A percentile compares a stretch with the other conserved stretches of the same genome.
Conservation (phyloP, 768 basidiomycete genomes). For the Macrolepiota dolichaula region DNA sequence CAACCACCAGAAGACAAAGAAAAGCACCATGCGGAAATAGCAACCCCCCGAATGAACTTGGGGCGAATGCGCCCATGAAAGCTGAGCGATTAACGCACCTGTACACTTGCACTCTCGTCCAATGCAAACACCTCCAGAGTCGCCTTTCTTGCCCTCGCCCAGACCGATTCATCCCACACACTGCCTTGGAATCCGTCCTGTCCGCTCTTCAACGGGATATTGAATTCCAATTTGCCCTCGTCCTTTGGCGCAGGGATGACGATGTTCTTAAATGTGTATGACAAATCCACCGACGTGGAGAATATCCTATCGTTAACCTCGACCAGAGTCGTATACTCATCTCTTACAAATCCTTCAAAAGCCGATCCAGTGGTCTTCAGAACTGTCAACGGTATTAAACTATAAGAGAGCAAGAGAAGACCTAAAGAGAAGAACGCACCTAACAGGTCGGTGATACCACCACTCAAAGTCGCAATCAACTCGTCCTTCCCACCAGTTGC, state of each 20-base stretch:
- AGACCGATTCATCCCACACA: constrained; percentile 55
- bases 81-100: constrained; percentile 55
- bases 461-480: constrained; percentile 56
- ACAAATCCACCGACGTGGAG: constrained; percentile 80
- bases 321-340: constrained; percentile 85
- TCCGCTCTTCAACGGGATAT: constrained; percentile 30
- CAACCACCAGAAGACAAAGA: too few species aligned
- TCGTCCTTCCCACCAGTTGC: constrained; percentile 59
- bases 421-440: constrained; percentile 39
- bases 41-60: background rate
- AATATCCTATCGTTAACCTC: constrained; percentile 89
- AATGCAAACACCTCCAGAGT: constrained; percentile 81
- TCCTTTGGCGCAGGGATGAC: constrained; percentile 46
- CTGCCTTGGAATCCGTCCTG: constrained; percentile 37
- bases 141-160: constrained; percentile 51
- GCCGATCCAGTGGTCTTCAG: constrained; percentile 88
- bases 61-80: background rate
- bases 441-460: constrained; percentile 77
- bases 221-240: constrained; percentile 49
- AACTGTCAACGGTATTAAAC: constrained; percentile 39
- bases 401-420: background rate
- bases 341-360: constrained; percentile 76
- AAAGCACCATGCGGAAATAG: too few species aligned
- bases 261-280: constrained; percentile 59
- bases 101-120: constrained; percentile 90